Base-by-base conservation (phyloP, 352 stramenopile species). In the Globisporangium paroecandrum region DNA sequence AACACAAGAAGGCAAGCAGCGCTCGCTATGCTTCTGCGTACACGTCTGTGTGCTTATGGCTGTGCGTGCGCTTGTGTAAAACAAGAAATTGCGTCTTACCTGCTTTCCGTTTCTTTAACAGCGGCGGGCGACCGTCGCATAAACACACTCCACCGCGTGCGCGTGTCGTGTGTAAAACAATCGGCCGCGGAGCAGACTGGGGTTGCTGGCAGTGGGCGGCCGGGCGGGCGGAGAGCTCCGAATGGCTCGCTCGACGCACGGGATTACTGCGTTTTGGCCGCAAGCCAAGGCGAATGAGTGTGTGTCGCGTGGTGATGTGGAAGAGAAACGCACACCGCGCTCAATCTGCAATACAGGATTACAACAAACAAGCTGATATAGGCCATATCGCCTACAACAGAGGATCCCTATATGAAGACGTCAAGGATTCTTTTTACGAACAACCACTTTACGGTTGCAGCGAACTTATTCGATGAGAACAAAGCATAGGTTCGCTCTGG, bases 111-210 rank as follows among this genome's bases (percentile, higher is more conserved):
- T 53, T 64, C 59, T 43, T 57, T 55, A 64, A 57, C 59, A 57
- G 47, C 24, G 18, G 58, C 13, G 8, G 27, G 15, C 38, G 38
- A 6, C 43, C 13, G 59, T 64, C 43, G 59, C 59, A 64, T 64
- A 64, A 64, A 64, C 59, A 64, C 59, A 64, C 59, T 64, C 41
- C 58, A n/a, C 58, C 15, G 36, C 58, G 34, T 27, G 55, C 55
- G 55, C 41, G 41, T 49, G 41, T 49, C 41, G 41, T 49, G 41
- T 60, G 55, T 60, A 59, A 59, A 60, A 60, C 29, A 60, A 29
- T 60, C 55, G 55, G 1, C 27, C 27, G 18, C 54, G 38, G 38
- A 15, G 36, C 36, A 41, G 10, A 41, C 34, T 43, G 36, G 0
- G 29, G 29, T 32, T 32, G 29, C 29, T 32, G 29, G 36, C 36